Evolutionary conservation across 2,329 filamentous ascomycete genomes (phyloP), one percentile per base, ranked within the genome.

Genomic region (Pseudopithomyces maydicus): DNA sequence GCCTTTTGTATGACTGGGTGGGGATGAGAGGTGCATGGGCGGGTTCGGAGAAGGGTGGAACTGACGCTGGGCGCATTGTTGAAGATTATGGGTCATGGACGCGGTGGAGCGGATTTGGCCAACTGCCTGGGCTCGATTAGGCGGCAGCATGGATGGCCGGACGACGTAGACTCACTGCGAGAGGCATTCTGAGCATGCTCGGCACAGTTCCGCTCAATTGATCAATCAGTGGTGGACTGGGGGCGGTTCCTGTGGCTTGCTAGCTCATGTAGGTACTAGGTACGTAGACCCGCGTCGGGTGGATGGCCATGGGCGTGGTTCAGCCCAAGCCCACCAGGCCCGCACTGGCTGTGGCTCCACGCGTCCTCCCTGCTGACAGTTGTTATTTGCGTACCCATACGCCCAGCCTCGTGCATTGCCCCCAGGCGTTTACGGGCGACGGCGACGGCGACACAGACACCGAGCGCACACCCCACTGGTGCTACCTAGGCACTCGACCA

Each of bases 71-170:
- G 88, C 85, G 76, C 92, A 96, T 76, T 94, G 90, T 48, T 85
- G 80, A 43, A 97, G 85, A 74, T 97, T 98, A 68, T 90, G 84
- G 63, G 84, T 78, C 81, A 95, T 87, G 62, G 85, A 90, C 59
- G 88, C 83, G 56, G 91, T 96, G 36, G 92, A 93, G 78, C 92
- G 93, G 77, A 97, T 86, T 78, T 97, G 94, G 33, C 92, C 93
- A 44, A 97, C 83, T 63, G 92, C 92, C 92, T 96, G 57, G 43
- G 48, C 8, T 17, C 12, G 11, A 20, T 22, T 19, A 42, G 26
- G 10, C 14, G 38, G 32, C 15, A 20, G 23, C 26, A 22, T 32
- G 8, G n/a, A n/a, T 23, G 19, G 20, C 41, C 23, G 12, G 6
- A 23, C n/a, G n/a, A 14, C 5, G 5, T 10, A 15, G 11, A 45